Evolutionary conservation across 495 filamentous ascomycete genomes (phyloP), one percentile per base, ranked within the genome.

Genomic region (Penicillium odoratum): DNA sequence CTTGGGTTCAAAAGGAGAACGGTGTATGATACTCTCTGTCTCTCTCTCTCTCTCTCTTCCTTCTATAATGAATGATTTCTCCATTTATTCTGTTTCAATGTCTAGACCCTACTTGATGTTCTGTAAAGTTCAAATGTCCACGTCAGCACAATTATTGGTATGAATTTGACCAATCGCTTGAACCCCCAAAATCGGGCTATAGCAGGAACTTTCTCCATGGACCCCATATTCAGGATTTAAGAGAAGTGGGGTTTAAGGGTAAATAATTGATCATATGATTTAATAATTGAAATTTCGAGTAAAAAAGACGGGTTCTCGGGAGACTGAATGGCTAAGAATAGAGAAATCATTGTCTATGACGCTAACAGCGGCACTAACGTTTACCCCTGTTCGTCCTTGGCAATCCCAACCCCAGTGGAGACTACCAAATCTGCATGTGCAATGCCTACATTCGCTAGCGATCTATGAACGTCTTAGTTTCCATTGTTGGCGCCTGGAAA

Each of bases 31-130:
- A 57, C 49, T 47, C 33, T 15, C 3, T 48, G 10, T 53, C 36
- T 61, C 58, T 61, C n/a, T n/a, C n/a, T n/a, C n/a, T 15, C 3
- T 48, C n/a, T 53, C 36, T 61, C 58, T 61, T 53, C 57, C 59
- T 57, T 38, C 49, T 61, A 54, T 61, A 61, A 57, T 61, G 59
- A 61, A 45, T 54, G 9, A 30, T 9, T 30, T 10, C 25, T 11
- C 16, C 33, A 36, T 40, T 4, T 26, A 13, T 25, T 46, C 10
- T 26, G 21, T 21, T 21, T 1, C 21, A 21, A 21, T 21, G 21
- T 21, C 21, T 21, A 21, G 2, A 1, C 2, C 2, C 21, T 21
- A 21, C 21, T 21, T 21, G 21, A 21, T 21, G 2, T 21, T 21
- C 21, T 21, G 21, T 21, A 21, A 21, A 21, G 21, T 21, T 21